A percentile compares a stretch with the other conserved stretches of the same genome.
Conservation (phyloP, 2,329 filamentous ascomycete genomes). For the Aspergillus sclerotialis region DNA sequence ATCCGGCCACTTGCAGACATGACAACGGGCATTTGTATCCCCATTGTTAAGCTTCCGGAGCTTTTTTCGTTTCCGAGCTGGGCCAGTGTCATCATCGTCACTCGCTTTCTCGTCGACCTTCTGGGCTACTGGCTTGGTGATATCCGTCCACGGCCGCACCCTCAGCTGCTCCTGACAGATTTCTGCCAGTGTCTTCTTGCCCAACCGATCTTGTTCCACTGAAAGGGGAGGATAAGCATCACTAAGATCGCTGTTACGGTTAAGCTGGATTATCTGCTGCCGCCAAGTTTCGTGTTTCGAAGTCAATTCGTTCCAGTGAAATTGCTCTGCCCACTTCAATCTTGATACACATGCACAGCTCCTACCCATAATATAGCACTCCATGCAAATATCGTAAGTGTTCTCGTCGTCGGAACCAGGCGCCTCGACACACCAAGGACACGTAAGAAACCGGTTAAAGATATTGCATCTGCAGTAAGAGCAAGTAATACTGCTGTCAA, state of each 20-base stretch:
- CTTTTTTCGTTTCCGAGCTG: conserved; percentile 59
- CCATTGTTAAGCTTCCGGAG: conserved; percentile 42
- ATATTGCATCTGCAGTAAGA: conserved; percentile 95
- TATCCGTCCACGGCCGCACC: conserved; percentile 73
- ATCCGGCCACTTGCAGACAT: conserved; percentile 76
- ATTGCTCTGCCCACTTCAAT: conserved; percentile 88
- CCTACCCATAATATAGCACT: conserved; percentile 95
- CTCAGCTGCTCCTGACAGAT: conserved; percentile 89
- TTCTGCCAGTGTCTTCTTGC: conserved; percentile 76
- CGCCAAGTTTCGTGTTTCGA: conserved; percentile 79
- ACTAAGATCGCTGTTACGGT: conserved; percentile 62
- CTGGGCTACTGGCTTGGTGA: conserved; percentile 52
- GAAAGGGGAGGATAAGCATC: conserved; percentile 55
- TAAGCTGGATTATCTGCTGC: conserved; percentile 66
- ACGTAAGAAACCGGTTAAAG: conserved; percentile 94
- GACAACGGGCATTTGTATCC: conserved; percentile 56
- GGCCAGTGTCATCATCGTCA: conserved; percentile 52
- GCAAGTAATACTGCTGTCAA: conserved; percentile 88
- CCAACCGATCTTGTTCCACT: conserved; percentile 58
- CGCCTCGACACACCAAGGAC: conserved; percentile 69
- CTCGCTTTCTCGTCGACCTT: conserved; percentile 31
- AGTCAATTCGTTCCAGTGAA: conserved; percentile 71
- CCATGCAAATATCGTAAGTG: conserved; percentile 94
- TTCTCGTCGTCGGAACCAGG: conserved; percentile 66
- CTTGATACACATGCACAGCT: conserved; percentile 84